phyloP scores from a whole-genome alignment of 140 eudicot species.

The Ambrosia hybrid region DNA sequence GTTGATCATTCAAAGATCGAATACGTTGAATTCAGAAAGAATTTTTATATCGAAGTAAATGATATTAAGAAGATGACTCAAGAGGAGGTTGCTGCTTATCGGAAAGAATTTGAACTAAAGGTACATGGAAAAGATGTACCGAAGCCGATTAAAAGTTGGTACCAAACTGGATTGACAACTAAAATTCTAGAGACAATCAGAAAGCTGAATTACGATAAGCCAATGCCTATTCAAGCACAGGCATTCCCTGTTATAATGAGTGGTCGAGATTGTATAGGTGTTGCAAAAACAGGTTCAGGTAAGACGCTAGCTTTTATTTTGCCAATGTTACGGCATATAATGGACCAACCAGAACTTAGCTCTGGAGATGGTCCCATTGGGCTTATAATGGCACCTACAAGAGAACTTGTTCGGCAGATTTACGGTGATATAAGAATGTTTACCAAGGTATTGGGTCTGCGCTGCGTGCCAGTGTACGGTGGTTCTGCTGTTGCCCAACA shows the following conservation, averaged over 20 bases:
- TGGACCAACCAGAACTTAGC: slow-evolving; percentile 78
- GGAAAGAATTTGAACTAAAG: slow-evolving; percentile 73
- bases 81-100: slow-evolving; percentile 70
- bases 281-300: slow-evolving; percentile 91
- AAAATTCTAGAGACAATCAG: slow-evolving; percentile 66
- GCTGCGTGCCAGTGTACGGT: slow-evolving; percentile 91
- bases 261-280: slow-evolving; percentile 91
- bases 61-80: slow-evolving; percentile 65
- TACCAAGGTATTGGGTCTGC: slow-evolving; percentile 69
- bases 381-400: slow-evolving; percentile 88
- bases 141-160: slow-evolving; percentile 86
- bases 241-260: slow-evolving; percentile 87
- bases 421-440: slow-evolving; percentile 75
- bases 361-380: slow-evolving; percentile 94
- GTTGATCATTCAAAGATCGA: slow-evolving; percentile 90
- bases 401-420: slow-evolving; percentile 95
- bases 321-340: slow-evolving; percentile 89
- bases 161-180: slow-evolving; percentile 74
- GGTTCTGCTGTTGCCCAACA: slow-evolving; percentile 98
- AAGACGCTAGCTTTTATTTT: slow-evolving; percentile 85
- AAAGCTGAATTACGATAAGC: slow-evolving; percentile 76
- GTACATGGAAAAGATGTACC: slow-evolving; percentile 89
- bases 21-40: slow-evolving; percentile 66
- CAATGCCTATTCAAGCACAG: slow-evolving; percentile 89
- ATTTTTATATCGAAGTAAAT: slow-evolving; percentile 81